These are phyloP conservation scores for Yamadazyma philogaea DNA, from an alignment of 805 yeast genomes.

Conservation along the genomic window DNA sequence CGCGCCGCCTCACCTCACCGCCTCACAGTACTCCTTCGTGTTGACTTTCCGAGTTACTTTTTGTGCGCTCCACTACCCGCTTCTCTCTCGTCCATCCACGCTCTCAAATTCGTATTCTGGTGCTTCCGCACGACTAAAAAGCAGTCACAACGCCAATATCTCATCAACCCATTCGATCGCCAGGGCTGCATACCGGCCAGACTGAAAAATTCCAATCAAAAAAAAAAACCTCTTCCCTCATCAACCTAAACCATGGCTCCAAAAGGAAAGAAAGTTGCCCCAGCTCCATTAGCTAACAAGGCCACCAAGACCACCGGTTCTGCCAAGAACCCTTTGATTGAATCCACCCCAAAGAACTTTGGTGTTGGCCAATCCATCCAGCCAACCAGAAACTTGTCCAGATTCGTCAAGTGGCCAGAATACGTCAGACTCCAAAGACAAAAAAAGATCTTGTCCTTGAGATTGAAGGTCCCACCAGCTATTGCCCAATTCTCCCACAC, in stretches of 20 bases:
- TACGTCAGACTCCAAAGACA: conserved; percentile 98
- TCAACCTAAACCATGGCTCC: conserved; percentile 10
- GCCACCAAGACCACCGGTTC: conserved; percentile 47
- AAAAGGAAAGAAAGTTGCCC: conserved; percentile 77
- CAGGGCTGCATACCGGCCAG: too few relatives aligned
- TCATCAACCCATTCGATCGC: too few relatives aligned
- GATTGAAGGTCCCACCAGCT: conserved; percentile 99
- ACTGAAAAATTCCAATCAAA: conserved; percentile 3
- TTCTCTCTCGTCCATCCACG: too few relatives aligned
- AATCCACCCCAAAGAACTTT: conserved; percentile 85
- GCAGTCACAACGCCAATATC: conserved; percentile 1
- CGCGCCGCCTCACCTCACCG: too few relatives aligned
- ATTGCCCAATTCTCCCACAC: conserved; percentile 94
- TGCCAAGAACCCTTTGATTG: conserved; percentile 73
- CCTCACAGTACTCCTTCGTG: too few relatives aligned
- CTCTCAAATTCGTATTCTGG: too few relatives aligned
- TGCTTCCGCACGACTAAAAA: too few relatives aligned
- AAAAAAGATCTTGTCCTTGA: conserved; percentile 90
- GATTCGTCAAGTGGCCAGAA: conserved; percentile 99
- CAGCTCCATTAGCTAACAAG: conserved; percentile 84
- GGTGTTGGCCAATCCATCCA: conserved; percentile 97
- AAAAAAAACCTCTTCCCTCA: conserved; percentile 1
- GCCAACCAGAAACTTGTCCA: conserved; percentile 93
- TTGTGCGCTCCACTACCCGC: too few relatives aligned
- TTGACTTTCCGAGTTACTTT: too few relatives aligned